These are phyloP conservation scores for Cryptococcus neoformans DNA, from an alignment of 1,284 basidiomycete genomes.

Conservation along the genomic window DNA sequence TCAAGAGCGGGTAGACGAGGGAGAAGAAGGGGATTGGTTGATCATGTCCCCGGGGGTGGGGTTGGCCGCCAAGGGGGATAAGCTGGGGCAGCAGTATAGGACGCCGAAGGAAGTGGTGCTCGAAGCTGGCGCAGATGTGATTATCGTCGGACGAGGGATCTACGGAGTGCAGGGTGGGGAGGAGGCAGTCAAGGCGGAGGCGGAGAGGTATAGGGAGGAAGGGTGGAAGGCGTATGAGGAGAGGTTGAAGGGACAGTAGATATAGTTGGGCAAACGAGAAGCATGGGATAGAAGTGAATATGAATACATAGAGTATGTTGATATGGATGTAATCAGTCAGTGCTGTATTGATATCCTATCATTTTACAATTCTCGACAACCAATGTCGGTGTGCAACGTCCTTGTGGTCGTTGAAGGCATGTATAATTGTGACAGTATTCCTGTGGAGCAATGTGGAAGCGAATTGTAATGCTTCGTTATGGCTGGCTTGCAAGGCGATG, in stretches of 20 bases:
- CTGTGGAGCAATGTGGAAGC: no score
- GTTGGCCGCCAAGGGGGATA: constrained; percentile 75
- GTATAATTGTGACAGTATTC: no score
- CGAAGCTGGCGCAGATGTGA: constrained; percentile 89
- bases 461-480: no score
- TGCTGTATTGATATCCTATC: no score
- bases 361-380: no score
- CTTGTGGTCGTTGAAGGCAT: no score
- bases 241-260: constrained; percentile 23
- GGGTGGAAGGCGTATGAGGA: constrained; percentile 90
- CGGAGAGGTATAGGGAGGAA: constrained; percentile 75
- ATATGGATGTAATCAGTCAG: no score
- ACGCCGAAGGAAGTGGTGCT: constrained; percentile 83
- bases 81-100: constrained; percentile 94
- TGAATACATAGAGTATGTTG: no score
- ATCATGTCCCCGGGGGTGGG: constrained; percentile 93
- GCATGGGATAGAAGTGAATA: no score
- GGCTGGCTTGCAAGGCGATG: no score
- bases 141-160: constrained; percentile 95
- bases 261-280: neutral
- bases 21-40: constrained; percentile 84
- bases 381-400: no score
- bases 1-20: constrained; percentile 71
- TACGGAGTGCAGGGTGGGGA: constrained; percentile 67
- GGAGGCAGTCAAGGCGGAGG: constrained; percentile 63